Evolutionary conservation across 2,329 filamentous ascomycete genomes (phyloP).

Genomic region (Colletotrichum cuscutae): DNA sequence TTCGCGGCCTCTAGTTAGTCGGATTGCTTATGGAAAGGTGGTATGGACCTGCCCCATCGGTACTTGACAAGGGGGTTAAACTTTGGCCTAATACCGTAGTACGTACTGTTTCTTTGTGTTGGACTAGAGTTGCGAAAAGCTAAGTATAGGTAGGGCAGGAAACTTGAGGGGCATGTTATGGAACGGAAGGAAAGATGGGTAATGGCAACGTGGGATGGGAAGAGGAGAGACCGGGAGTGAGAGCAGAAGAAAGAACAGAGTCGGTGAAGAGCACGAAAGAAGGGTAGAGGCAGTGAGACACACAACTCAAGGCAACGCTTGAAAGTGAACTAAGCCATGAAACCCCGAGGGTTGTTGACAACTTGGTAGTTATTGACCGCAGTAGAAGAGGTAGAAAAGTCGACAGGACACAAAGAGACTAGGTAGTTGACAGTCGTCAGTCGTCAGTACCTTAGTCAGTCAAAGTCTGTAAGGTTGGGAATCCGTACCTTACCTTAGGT

Average conservation of each 20-base stretch:
- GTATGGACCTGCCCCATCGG: too few relatives aligned
- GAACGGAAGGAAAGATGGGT: neutral
- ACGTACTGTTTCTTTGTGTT: neutral
- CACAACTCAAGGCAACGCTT: neutral
- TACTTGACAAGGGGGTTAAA: too few relatives aligned
- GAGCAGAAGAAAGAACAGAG: neutral
- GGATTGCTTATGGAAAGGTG: too few relatives aligned
- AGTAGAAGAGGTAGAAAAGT: neutral
- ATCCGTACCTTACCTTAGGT: too few relatives aligned
- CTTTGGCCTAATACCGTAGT: too few relatives aligned
- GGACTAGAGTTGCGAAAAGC: neutral
- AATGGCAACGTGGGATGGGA: constrained; percentile 5
- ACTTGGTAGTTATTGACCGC: neutral
- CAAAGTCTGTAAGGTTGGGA: too few relatives aligned
- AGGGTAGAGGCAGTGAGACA: neutral
- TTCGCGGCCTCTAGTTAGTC: too few relatives aligned
- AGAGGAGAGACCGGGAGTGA: neutral
- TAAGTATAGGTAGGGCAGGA: neutral
- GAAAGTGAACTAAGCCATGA: neutral
- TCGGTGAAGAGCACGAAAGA: neutral
- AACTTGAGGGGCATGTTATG: neutral
- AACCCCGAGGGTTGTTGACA: neutral
- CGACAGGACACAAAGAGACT: neutral
- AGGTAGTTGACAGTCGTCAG: neutral
- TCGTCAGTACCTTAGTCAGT: too few relatives aligned